phyloP scores from a whole-genome alignment of 805 yeast species.

The Lipomyces mesembrius region DNA sequence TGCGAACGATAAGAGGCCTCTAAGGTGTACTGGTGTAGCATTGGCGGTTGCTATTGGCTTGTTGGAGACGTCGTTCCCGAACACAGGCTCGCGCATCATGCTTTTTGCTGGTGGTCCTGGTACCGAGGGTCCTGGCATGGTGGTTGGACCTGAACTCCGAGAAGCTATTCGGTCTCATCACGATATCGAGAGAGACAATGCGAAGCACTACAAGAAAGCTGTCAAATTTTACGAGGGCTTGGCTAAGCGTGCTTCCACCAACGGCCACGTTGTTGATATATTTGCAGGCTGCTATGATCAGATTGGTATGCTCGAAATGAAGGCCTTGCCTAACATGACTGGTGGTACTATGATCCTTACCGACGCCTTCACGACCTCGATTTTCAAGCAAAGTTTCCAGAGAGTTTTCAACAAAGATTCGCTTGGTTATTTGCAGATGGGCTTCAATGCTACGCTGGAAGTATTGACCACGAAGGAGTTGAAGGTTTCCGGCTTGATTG shows the following conservation, averaged over 20 bases:
- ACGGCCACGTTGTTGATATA: slow-evolving; percentile 83
- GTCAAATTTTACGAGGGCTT: slow-evolving; percentile 76
- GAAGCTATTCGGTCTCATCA: slow-evolving; percentile 98
- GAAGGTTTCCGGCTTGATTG: slow-evolving; percentile 90
- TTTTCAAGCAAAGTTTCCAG: slow-evolving; percentile 88
- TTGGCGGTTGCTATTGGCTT: slow-evolving; percentile 80
- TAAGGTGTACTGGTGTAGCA: slow-evolving; percentile 93
- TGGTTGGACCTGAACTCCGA: slow-evolving; percentile 86
- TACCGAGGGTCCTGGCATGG: slow-evolving; percentile 91
- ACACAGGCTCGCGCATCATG: slow-evolving; percentile 85
- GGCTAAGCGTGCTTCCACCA: slow-evolving; percentile 69
- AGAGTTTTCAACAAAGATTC: slow-evolving; percentile 86
- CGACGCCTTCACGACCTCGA: slow-evolving; percentile 93
- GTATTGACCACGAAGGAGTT: slow-evolving; percentile 86
- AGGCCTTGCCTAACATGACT: slow-evolving; percentile 77
- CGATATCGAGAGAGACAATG: slow-evolving; percentile 89
- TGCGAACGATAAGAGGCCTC: slow-evolving; percentile 73
- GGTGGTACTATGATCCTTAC: slow-evolving; percentile 89
- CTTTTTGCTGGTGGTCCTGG: slow-evolving; percentile 94
- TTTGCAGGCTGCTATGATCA: slow-evolving; percentile 97
- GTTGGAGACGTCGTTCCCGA: slow-evolving; percentile 80
- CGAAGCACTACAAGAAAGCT: slow-evolving; percentile 86
- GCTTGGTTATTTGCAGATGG: slow-evolving; percentile 84
- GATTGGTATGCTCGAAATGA: slow-evolving; percentile 94
- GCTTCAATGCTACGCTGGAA: slow-evolving; percentile 85